Evolutionary conservation across 1,284 basidiomycete genomes (phyloP).

Genomic region (Trametes hirsuta): DNA sequence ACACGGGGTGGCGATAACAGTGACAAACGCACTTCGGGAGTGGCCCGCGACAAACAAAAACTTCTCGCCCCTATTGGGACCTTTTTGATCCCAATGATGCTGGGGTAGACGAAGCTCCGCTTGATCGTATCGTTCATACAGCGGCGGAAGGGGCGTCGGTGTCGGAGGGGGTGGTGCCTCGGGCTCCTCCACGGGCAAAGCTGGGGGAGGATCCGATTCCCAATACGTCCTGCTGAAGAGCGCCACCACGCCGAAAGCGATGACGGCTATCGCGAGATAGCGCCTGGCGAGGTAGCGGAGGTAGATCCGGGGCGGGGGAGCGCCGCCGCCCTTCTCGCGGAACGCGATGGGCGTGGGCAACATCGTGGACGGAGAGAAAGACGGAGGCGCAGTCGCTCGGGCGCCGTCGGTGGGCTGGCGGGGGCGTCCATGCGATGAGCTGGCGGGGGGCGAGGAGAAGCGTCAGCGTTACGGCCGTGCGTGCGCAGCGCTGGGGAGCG

Average conservation of each 20-base stretch:
- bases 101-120: conserved; percentile 15
- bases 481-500: no score
- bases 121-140: conserved; percentile 11
- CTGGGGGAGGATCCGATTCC: no score
- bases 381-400: no score
- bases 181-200: background rate
- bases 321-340: background rate
- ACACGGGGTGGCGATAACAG: background rate
- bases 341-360: background rate
- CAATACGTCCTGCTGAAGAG: background rate
- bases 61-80: conserved; percentile 3
- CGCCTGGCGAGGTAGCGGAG: conserved; percentile 4
- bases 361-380: background rate
- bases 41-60: conserved; percentile 17
- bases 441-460: background rate
- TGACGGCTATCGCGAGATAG: conserved; percentile 4
- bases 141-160: conserved; percentile 5
- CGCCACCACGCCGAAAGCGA: background rate
- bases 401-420: no score
- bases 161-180: background rate
- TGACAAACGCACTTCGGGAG: background rate
- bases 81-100: conserved; percentile 6
- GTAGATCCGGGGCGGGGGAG: background rate
- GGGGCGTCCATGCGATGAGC: background rate
- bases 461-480: no score